Conservation (phyloP, 768 basidiomycete species). For the Mycena galericulata region DNA sequence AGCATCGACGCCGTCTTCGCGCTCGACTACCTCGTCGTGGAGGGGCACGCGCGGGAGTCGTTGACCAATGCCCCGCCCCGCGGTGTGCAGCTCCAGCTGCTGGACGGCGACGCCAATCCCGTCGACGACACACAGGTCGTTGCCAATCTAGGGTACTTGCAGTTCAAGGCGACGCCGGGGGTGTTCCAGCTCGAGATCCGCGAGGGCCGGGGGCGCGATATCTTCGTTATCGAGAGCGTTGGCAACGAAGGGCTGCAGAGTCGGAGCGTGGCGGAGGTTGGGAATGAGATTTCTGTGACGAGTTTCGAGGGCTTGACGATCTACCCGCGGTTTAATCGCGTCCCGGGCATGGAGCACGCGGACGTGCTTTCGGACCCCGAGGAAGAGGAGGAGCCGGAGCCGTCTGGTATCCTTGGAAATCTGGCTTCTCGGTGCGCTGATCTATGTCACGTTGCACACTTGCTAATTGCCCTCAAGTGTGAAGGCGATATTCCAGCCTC, state of each 20-base stretch:
- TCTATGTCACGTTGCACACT: conserved; percentile 1
- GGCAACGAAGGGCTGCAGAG: conserved; percentile 94
- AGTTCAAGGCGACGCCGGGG: conserved; percentile 94
- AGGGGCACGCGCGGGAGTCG: conserved; percentile 91
- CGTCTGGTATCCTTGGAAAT: conserved; percentile 56
- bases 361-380: conserved; percentile 80
- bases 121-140: conserved; percentile 94
- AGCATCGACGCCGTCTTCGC: conserved; percentile 85
- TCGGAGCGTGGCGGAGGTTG: conserved; percentile 71
- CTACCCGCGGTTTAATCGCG: conserved; percentile 80
- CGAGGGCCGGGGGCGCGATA: conserved; percentile 81
- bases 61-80: conserved; percentile 78
- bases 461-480: conserved; percentile 51
- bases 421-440: conserved; percentile 63
- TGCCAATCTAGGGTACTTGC: conserved; percentile 95
- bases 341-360: conserved; percentile 80
- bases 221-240: conserved; percentile 86
- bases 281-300: conserved; percentile 82
- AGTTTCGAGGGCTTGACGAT: conserved; percentile 93
- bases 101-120: conserved; percentile 54
- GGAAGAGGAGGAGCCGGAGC: conserved; percentile 43
- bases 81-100: conserved; percentile 91
- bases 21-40: conserved; percentile 91
- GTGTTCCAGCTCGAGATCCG: conserved; percentile 87
- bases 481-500: conserved; percentile 55